phyloP scores from a whole-genome alignment of 768 basidiomycete genomes.

The Lactifluus volemus region DNA sequence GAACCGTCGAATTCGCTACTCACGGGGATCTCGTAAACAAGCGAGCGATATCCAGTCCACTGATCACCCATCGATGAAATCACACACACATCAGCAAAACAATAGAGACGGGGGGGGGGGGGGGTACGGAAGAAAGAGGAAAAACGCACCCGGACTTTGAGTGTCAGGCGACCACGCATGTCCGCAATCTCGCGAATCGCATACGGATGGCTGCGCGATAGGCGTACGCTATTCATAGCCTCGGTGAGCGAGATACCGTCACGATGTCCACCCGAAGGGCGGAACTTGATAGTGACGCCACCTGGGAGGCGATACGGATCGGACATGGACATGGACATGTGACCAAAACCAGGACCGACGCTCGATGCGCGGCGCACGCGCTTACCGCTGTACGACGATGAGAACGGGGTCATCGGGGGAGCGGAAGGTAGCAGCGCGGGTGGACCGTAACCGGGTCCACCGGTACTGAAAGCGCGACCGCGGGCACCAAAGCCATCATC shows the following conservation, averaged over 20 bases:
- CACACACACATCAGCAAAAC: background rate
- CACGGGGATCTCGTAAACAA: constrained; percentile 16
- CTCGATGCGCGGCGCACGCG: constrained; percentile 17
- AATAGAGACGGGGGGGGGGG: background rate
- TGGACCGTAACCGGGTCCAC: constrained; percentile 11
- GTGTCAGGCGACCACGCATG: constrained; percentile 5
- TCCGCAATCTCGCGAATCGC: constrained; percentile 12
- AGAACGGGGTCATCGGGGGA: constrained; percentile 14
- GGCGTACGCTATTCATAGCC: constrained; percentile 4
- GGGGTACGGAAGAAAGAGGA: background rate
- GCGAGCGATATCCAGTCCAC: constrained; percentile 19
- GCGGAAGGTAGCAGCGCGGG: constrained; percentile 6
- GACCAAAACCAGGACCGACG: constrained; percentile 5
- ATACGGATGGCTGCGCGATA: constrained; percentile 9
- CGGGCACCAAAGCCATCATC: constrained; percentile 7
- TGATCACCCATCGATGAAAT: background rate
- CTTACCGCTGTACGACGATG: constrained; percentile 8
- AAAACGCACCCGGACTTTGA: constrained; percentile 16
- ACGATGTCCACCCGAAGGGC: constrained; percentile 7
- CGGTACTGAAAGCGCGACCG: constrained; percentile 14
- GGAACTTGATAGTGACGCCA: constrained; percentile 13
- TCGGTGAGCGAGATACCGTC: constrained; percentile 15
- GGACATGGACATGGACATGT: background rate
- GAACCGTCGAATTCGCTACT: constrained; percentile 6
- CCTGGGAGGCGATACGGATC: constrained; percentile 2